Base-by-base conservation (phyloP, 2,329 filamentous ascomycete species). In the Nemania abortiva region DNA sequence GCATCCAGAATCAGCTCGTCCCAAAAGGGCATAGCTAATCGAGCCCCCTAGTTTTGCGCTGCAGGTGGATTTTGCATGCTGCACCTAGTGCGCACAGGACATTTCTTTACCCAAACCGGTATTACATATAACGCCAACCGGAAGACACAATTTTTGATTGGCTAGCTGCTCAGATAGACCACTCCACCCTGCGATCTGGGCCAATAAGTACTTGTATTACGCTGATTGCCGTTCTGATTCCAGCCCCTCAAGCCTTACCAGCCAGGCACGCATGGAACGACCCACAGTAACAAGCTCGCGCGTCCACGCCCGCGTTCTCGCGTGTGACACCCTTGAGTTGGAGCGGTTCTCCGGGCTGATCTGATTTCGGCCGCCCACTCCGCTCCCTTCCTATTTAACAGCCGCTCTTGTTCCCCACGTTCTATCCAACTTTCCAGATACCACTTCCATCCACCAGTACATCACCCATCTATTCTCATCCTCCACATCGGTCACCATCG, bases 301-400 rank as follows among this genome's bases (percentile, higher is more conserved):
- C 68, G 65, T 24, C 63, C 39, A 53, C 54, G 27, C 45, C 58
- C 59, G 56, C 56, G 56, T 69, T 49, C 54, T 55, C 20, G 45
- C 58, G 63, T 39, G 34, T 53, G 29, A 27, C 47, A 20, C 31
- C 24, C 7, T 15, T 53, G 22, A 47, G n/a, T 34, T 63, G 59
- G 39, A 52, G 47, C 27, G 39, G 63, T 50, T 42, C 31, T 61
- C 71, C 71, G 69, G 74, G 75, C 77, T 79, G 77, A 79, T 79
- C 76, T 78, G 78, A 77, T 77, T 78, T 72, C 66, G 57, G 69
- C 57, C 70, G 71, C 70, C 73, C 72, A 63, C 72, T 66, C 72
- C 69, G 52, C 60, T 68, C 65, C 54, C 56, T 66, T 68, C 65
- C 53, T 76, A 76, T 76, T 77, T 77, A 77, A 76, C 62, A 66